These are phyloP conservation scores for Kodamaea laetipori DNA, from an alignment of 805 yeast genomes.

Conservation along the genomic window DNA sequence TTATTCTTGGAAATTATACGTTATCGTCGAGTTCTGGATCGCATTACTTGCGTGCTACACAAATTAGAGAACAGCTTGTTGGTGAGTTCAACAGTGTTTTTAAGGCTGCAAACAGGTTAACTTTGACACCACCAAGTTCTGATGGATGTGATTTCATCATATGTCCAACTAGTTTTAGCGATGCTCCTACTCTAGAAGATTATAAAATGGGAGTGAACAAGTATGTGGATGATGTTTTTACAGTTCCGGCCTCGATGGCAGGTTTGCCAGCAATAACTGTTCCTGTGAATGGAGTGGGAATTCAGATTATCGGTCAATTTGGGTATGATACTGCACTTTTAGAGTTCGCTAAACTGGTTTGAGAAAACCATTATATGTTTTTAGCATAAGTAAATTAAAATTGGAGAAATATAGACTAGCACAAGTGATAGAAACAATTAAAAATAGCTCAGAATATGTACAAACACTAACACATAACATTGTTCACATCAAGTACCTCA, in stretches of 20 bases:
- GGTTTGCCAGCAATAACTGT: slow-evolving; percentile 85
- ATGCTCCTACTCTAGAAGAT: slow-evolving; percentile 56
- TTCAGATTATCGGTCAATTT: slow-evolving; percentile 83
- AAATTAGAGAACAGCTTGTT: slow-evolving; percentile 59
- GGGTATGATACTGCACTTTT: slow-evolving; percentile 76
- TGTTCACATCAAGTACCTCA: no score
- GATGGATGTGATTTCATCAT: slow-evolving; percentile 64
- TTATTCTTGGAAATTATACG: slow-evolving; percentile 83
- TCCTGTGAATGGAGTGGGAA: slow-evolving; percentile 61
- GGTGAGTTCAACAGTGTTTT: slow-evolving; percentile 69
- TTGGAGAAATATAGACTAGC: no score
- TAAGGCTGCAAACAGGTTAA: slow-evolving; percentile 24
- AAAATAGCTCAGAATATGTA: no score
- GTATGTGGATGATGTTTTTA: slow-evolving; percentile 79
- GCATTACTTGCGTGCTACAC: slow-evolving; percentile 76
- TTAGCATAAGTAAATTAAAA: no score
- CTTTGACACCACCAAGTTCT: slow-evolving; percentile 25
- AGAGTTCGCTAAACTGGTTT: not conserved
- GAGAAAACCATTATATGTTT: not conserved
- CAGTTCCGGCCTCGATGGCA: slow-evolving; percentile 89
- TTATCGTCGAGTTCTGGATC: slow-evolving; percentile 74
- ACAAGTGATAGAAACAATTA: no score
- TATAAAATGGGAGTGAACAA: slow-evolving; percentile 55
- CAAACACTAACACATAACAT: no score
- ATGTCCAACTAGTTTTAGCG: slow-evolving; percentile 67